Evolutionary conservation across 2,329 filamentous ascomycete species (phyloP), one percentile per base, ranked within the genome.

Genomic region (Aureobasidium vineae): DNA sequence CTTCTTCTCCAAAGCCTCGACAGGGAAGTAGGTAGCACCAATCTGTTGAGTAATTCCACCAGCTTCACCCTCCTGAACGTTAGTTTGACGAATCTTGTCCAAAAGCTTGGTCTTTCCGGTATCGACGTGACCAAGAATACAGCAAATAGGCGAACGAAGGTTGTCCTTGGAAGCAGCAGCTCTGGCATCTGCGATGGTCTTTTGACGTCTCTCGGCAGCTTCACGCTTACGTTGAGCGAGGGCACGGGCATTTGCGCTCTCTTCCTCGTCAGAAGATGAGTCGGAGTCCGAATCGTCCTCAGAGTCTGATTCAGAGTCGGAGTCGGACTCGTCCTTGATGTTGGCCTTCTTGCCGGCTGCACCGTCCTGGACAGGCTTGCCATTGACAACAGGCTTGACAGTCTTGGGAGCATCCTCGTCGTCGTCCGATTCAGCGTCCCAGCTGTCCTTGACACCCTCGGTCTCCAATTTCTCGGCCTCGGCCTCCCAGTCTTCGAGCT

Each of bases 41-140:
- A 99, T 99, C 80, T 99, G 95, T 81, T 99, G 95, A 8, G 95
- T 99, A 75, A 99, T 99, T 88, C 95, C 95, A 84, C 95, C 96
- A 47, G 95, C 96, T 86, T 99, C 95, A 74, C 95, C 95, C 80
- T 98, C 95, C 77, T 99, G 96, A 41, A 99, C 95, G 76, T 99
- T 98, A 67, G 95, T 98, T 79, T 97, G 92, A 75, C 95, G 90
- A 75, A 99, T 91, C 83, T 99, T 99, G 84, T 99, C 95, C 67
- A 99, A 85, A 70, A 99, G 84, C 82, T 98, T 99, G n/a, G 95
- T 99, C 83, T 99, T 99, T 78, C 95, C 95, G 53, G 96, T 99
- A 88, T 99, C 95, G 86, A 99, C 95, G 86, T 99, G 95, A 74
- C 95, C 95, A 70, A 99, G 87, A 85, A 99, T 99, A 89, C 94